Evolutionary conservation across 2,329 filamentous ascomycete species (phyloP).

Genomic region (Phialemoniopsis sp.): DNA sequence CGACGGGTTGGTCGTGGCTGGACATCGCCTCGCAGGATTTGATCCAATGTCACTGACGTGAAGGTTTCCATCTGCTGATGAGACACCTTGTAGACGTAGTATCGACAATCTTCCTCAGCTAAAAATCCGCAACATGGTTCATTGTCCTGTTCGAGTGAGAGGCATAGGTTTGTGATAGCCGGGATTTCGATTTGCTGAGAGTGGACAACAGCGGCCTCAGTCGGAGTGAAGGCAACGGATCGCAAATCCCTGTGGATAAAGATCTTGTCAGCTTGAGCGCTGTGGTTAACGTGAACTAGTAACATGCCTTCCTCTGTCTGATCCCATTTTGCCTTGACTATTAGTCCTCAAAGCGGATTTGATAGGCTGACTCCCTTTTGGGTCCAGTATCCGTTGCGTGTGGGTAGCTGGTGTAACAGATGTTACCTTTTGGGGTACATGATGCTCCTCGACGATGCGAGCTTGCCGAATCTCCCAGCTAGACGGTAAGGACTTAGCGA

Average conservation of each 20-base stretch:
- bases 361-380: neutral
- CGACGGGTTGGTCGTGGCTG: constrained; percentile 7
- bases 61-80: neutral
- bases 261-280: too few relatives aligned
- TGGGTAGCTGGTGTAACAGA: neutral
- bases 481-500: constrained; percentile 4
- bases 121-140: constrained; percentile 11
- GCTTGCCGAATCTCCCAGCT: constrained; percentile 6
- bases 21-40: constrained; percentile 8
- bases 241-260: too few relatives aligned
- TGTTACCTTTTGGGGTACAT: too few relatives aligned
- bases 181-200: too few relatives aligned
- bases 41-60: constrained; percentile 8
- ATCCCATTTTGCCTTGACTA: too few relatives aligned
- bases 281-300: too few relatives aligned
- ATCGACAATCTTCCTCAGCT: constrained; percentile 9
- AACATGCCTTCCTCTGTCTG: too few relatives aligned
- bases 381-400: too few relatives aligned
- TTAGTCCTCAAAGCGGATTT: neutral
- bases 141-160: constrained; percentile 1
- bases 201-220: too few relatives aligned
- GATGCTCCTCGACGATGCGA: constrained; percentile 8
- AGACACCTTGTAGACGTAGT: constrained; percentile 11
- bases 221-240: neutral
- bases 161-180: constrained; percentile 9